A percentile compares a stretch with the other conserved stretches of the same genome.
These are phyloP conservation scores for Annulohypoxylon truncatum DNA, from an alignment of 2,329 filamentous ascomycete species.

Conservation along the genomic window DNA sequence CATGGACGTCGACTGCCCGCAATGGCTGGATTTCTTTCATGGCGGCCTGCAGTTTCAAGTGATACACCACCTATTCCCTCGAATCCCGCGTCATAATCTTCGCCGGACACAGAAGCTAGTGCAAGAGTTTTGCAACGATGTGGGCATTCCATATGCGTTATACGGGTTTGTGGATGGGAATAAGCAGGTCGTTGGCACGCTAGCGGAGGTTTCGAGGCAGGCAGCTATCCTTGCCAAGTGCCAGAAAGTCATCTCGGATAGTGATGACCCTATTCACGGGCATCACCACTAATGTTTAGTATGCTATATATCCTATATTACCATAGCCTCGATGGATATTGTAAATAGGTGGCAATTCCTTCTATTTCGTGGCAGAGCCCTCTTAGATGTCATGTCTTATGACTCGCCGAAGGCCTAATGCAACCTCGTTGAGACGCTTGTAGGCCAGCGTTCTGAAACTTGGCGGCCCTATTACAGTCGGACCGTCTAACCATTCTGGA, in stretches of 20 bases:
- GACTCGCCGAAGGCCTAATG: conserved; percentile 21
- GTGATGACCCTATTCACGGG: conserved; percentile 46
- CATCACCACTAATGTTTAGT: conserved; percentile 44
- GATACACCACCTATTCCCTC: conserved; percentile 86
- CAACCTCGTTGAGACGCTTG: conserved; percentile 20
- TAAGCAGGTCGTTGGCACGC: conserved; percentile 78
- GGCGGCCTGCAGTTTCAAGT: conserved; percentile 91
- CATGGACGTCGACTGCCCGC: conserved; percentile 91
- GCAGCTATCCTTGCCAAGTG: conserved; percentile 82
- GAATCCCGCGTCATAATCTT: conserved; percentile 87
- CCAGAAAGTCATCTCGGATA: conserved; percentile 62
- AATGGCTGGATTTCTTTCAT: conserved; percentile 90
- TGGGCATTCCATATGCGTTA: conserved; percentile 84
- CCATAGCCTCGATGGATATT: conserved; percentile 14
- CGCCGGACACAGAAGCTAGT: conserved; percentile 80
- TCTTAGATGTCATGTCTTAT: conserved; percentile 17
- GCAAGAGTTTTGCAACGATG: conserved; percentile 83
- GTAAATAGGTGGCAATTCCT: conserved; percentile 27
- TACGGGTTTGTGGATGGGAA: conserved; percentile 89
- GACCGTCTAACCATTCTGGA: conserved; percentile 26
- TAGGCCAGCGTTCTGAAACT: conserved; percentile 13
- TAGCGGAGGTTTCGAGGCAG: conserved; percentile 84
- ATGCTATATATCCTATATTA: conserved; percentile 21
- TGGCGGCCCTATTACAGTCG: conserved; percentile 16
- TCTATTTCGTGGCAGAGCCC: not conserved